Evolutionary conservation across 257 asterid genomes (phyloP).

Genomic region (Forsythia viridissima): DNA sequence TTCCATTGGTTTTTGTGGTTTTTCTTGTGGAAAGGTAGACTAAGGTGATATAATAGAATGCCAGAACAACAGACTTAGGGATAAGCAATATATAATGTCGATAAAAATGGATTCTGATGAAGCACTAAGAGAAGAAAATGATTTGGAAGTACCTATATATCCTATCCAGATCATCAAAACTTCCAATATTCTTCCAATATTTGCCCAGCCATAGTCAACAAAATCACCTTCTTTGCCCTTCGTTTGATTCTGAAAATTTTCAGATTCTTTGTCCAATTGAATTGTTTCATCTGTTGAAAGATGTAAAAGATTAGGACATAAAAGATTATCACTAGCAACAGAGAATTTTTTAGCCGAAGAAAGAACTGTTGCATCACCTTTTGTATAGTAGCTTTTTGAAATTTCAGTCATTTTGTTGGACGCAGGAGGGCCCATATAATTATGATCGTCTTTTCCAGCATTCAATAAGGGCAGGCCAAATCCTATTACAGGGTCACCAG

Average conservation of each 20-base stretch:
- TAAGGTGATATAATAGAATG: neutral
- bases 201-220: constrained; percentile 83
- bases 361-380: constrained; percentile 39
- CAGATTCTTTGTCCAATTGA: constrained; percentile 46
- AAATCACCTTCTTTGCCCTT: constrained; percentile 63
- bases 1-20: too few relatives aligned
- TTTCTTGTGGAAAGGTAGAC: neutral
- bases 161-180: constrained; percentile 89
- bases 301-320: constrained; percentile 19
- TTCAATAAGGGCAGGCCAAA: constrained; percentile 41
- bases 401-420: constrained; percentile 33
- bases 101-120: neutral
- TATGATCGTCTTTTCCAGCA: constrained; percentile 39
- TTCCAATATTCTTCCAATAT: constrained; percentile 48
- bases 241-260: constrained; percentile 51
- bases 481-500: constrained; percentile 33
- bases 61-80: neutral
- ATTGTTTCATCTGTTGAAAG: constrained; percentile 47
- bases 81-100: neutral
- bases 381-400: constrained; percentile 32
- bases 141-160: constrained; percentile 70
- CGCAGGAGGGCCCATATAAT: constrained; percentile 32
- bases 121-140: neutral
- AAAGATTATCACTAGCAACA: constrained; percentile 10
- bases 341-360: neutral